These are phyloP conservation scores for Ogataea neopini DNA, from an alignment of 805 yeast species.

Conservation along the genomic window DNA sequence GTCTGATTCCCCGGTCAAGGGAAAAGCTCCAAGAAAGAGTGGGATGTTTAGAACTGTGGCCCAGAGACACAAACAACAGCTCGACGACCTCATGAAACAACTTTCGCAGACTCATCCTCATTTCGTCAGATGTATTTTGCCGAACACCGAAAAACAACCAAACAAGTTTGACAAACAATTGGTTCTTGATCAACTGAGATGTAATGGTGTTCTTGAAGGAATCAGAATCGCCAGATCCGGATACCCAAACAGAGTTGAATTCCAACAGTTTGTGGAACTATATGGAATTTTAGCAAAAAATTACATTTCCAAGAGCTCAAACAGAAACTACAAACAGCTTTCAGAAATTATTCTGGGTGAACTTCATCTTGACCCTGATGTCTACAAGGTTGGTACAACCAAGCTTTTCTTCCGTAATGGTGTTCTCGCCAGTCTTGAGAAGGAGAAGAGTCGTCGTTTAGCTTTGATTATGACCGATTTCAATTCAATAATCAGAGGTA, in stretches of 20 bases:
- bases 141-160: slow-evolving; percentile 75
- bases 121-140: slow-evolving; percentile 93
- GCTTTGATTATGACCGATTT: slow-evolving; percentile 55
- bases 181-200: slow-evolving; percentile 85
- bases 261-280: slow-evolving; percentile 74
- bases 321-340: slow-evolving; percentile 55
- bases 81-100: slow-evolving; percentile 67
- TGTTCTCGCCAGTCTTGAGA: slow-evolving; percentile 75
- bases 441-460: slow-evolving; percentile 66
- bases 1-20: slow-evolving; percentile 35
- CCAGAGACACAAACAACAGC: slow-evolving; percentile 84
- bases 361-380: slow-evolving; percentile 58
- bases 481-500: slow-evolving; percentile 69
- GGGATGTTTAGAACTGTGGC: slow-evolving; percentile 75
- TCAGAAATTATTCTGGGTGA: slow-evolving; percentile 67
- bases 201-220: slow-evolving; percentile 98
- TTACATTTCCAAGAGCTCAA: slow-evolving; percentile 34
- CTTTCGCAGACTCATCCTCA: slow-evolving; percentile 86
- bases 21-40: slow-evolving; percentile 26
- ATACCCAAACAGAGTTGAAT: slow-evolving; percentile 87
- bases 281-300: slow-evolving; percentile 68
- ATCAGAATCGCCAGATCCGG: slow-evolving; percentile 97
- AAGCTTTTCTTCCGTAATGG: slow-evolving; percentile 78
- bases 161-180: slow-evolving; percentile 69
- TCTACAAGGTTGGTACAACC: slow-evolving; percentile 67